Conservation (phyloP, 192 early-diverging fungal species). For the Coemansia brasiliensis region DNA sequence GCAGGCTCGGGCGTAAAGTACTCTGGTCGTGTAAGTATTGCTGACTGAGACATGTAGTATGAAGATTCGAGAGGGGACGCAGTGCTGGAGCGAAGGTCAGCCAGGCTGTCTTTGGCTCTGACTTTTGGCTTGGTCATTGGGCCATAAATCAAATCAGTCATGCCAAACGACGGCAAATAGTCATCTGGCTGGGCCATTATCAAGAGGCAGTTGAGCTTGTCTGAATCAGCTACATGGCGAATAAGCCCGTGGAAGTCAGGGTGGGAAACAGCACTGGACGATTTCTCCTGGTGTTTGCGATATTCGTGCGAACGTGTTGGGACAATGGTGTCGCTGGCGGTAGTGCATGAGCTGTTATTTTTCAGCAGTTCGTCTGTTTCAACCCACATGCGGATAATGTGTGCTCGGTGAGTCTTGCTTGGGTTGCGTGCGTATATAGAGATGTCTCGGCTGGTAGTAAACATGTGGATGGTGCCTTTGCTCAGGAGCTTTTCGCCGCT, state of each 20-base stretch:
- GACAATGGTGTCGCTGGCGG: conserved; percentile 4
- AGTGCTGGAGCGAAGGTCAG: conserved; percentile 5
- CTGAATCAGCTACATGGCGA: conserved; percentile 44
- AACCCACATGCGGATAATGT: conserved; percentile 50
- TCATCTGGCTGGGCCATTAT: conserved; percentile 34
- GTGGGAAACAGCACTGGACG: neutral
- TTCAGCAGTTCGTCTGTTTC: conserved; percentile 15
- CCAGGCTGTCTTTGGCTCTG: conserved; percentile 13
- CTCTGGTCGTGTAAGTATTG: conserved; percentile 32
- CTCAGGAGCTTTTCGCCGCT: conserved; percentile 44
- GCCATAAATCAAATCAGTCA: conserved; percentile 40
- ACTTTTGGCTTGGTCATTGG: conserved; percentile 7
- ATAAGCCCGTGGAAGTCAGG: conserved; percentile 32
- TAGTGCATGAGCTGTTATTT: conserved; percentile 3
- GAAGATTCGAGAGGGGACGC: conserved; percentile 26
- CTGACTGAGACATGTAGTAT: conserved; percentile 40
- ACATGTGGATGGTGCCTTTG: conserved; percentile 45
- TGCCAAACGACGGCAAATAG: conserved; percentile 45
- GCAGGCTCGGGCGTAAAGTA: conserved; percentile 39
- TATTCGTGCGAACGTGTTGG: conserved; percentile 3
- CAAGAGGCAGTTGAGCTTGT: conserved; percentile 49
- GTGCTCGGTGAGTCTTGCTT: conserved; percentile 44
- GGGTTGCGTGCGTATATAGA: conserved; percentile 44
- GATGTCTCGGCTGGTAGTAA: conserved; percentile 23
- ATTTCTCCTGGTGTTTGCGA: conserved; percentile 1